phyloP scores from a whole-genome alignment of 208 protist species.

The Leptomonas pyrrhocoris region DNA sequence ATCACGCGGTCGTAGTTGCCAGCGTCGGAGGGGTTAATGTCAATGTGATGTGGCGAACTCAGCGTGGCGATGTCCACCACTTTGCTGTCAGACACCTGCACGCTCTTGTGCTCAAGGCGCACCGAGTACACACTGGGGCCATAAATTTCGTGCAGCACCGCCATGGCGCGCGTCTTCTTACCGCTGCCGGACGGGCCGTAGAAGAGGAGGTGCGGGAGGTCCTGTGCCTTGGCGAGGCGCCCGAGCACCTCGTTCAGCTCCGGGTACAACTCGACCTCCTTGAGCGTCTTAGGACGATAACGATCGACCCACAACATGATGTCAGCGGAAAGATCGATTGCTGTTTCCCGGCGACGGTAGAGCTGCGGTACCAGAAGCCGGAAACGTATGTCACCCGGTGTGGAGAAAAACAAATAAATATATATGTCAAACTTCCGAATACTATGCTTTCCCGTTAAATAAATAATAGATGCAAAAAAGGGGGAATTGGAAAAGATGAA shows the following conservation, averaged over 20 bases:
- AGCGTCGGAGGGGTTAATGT: slow-evolving; percentile 98
- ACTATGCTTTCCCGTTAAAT: too few species aligned
- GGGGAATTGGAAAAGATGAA: too few species aligned
- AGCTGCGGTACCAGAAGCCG: too few species aligned
- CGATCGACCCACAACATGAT: slow-evolving; percentile 99
- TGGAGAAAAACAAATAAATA: too few species aligned
- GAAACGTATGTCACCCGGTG: too few species aligned
- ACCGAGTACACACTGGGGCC: slow-evolving; percentile 89
- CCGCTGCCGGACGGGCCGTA: slow-evolving; percentile 97
- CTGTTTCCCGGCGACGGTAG: not conserved
- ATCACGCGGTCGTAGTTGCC: slow-evolving; percentile 97
- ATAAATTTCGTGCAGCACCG: slow-evolving; percentile 94
- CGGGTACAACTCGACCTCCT: slow-evolving; percentile 95
- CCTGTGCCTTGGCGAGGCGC: slow-evolving; percentile 77
- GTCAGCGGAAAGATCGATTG: not conserved
- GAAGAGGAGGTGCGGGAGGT: slow-evolving; percentile 98
- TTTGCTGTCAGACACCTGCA: slow-evolving; percentile 92
- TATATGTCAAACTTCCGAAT: too few species aligned
- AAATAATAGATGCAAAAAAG: too few species aligned
- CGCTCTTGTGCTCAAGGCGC: slow-evolving; percentile 90
- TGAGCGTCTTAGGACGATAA: slow-evolving; percentile 97
- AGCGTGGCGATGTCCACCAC: slow-evolving; percentile 97
- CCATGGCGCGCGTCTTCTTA: slow-evolving; percentile 97
- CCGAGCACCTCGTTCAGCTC: slow-evolving; percentile 91
- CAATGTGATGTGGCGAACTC: slow-evolving; percentile 98